Evolutionary conservation across 1,284 basidiomycete species (phyloP), one percentile per base, ranked within the genome.

Genomic region (Chondrostereum purpureum): DNA sequence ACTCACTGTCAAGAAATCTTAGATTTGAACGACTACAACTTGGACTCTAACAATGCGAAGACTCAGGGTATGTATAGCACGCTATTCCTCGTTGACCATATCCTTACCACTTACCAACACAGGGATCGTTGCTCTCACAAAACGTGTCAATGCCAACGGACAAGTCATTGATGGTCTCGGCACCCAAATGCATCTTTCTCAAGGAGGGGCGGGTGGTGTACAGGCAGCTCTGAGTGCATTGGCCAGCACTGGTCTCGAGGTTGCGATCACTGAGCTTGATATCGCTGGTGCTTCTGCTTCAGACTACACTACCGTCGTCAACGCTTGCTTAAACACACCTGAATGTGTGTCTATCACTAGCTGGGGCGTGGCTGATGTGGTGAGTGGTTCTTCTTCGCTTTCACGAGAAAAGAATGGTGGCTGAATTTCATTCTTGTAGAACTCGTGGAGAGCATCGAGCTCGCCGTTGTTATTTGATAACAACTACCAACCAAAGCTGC

Each of bases 251-350:
- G 67, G 64, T 13, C 58, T 68, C 21, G 72, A 75, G 46, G 65
- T 78, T 16, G 72, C 68, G 4, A 71, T 75, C 53, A 75, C 75
- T 3, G 71, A 69, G 48, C 60, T 68, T 36, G 65, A 68, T 48
- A 68, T 69, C 38, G 55, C 54, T 5, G 52, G 56, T 37, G 65
- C 60, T 20, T 42, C 61, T 1, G 22, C 67, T 23, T 66, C 60
- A 39, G 73, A 75, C 59, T 76, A 75, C 56, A 56, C 58, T 21
- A 61, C 65, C 10, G 73, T 73, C 40, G 65, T 66, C 16, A 69
- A 69, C 39, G 73, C 73, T 4, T 77, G 73, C 55, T 53, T 75
- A 42, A 61, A 61, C 35, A 63, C 65, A 1, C 57, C 70, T 5
- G 53, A 58, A 17, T 77, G 75, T 50, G 63, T 75, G 20, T 63